phyloP scores from a whole-genome alignment of 371 early-diverging fungal genomes.

The Mortierella sp. region DNA sequence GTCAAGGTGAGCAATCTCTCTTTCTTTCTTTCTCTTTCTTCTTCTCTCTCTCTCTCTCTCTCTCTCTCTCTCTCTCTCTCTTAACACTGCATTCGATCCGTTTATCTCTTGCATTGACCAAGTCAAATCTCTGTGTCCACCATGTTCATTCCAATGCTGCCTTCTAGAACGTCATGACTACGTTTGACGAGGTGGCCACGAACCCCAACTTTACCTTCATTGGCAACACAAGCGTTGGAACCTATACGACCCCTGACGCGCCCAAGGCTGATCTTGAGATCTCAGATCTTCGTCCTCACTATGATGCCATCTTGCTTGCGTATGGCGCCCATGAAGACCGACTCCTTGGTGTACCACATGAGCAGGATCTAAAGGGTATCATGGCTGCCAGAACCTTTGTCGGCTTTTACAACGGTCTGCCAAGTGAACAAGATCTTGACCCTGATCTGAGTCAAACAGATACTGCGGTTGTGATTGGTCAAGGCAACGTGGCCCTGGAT shows the following conservation, averaged over 20 bases:
- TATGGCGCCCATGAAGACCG: constrained; percentile 89
- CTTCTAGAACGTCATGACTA: constrained; percentile 81
- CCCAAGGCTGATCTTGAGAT: constrained; percentile 44
- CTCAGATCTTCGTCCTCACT: constrained; percentile 66
- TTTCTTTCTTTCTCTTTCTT: not conserved
- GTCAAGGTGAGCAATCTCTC: constrained; percentile 79
- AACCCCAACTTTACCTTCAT: constrained; percentile 80
- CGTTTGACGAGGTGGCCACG: constrained; percentile 83
- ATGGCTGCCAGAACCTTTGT: constrained; percentile 90
- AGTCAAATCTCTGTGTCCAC: not conserved
- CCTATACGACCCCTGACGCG: constrained; percentile 59
- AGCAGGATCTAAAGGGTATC: constrained; percentile 65
- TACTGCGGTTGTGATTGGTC: constrained; percentile 88
- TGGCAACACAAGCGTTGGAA: constrained; percentile 82
- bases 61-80: not conserved
- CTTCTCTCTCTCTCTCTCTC: not conserved
- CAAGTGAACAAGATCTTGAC: constrained; percentile 63
- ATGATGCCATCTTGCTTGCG: constrained; percentile 87
- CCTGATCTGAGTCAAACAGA: constrained; percentile 75
- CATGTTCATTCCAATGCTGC: not conserved
- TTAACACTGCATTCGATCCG: not conserved
- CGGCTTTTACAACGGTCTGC: constrained; percentile 96
- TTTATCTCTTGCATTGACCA: not conserved
- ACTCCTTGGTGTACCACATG: constrained; percentile 76
- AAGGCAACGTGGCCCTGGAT: constrained; percentile 98